These are phyloP conservation scores for Fonsecaea nubica DNA, from an alignment of 2,329 filamentous ascomycete species.

Conservation along the genomic window DNA sequence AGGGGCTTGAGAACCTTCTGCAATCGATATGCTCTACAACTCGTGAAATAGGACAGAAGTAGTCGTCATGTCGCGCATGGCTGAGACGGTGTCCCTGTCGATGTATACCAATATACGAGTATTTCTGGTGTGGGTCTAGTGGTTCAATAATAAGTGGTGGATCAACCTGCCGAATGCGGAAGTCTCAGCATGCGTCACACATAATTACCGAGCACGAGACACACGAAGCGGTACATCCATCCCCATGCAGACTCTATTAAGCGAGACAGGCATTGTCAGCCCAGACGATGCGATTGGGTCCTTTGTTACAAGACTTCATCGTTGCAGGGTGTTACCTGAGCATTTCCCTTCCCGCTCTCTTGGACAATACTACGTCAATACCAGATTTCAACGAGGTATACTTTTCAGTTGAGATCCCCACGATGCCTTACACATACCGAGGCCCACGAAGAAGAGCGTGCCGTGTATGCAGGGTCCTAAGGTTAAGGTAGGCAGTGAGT, in stretches of 20 bases:
- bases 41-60: not conserved
- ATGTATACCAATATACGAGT: not conserved
- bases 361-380: not conserved
- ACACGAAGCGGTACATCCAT: not conserved
- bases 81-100: not conserved
- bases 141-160: not conserved
- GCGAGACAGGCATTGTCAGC: not conserved
- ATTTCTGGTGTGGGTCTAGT: not conserved
- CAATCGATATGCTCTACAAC: not conserved
- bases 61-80: not conserved
- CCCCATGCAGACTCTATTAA: not conserved
- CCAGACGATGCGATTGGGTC: not conserved
- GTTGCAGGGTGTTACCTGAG: not conserved
- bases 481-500: not conserved
- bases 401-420: not conserved
- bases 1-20: not conserved
- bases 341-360: not conserved
- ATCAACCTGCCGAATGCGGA: constrained; percentile 3
- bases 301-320: not conserved
- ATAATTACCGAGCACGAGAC: too few species aligned
- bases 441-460: not conserved
- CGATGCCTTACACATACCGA: not conserved
- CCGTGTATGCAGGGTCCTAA: not conserved
- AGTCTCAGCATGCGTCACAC: not conserved
- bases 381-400: not conserved